These are phyloP conservation scores for Trichocladium antarcticum DNA, from an alignment of 495 filamentous ascomycete genomes.

Conservation along the genomic window DNA sequence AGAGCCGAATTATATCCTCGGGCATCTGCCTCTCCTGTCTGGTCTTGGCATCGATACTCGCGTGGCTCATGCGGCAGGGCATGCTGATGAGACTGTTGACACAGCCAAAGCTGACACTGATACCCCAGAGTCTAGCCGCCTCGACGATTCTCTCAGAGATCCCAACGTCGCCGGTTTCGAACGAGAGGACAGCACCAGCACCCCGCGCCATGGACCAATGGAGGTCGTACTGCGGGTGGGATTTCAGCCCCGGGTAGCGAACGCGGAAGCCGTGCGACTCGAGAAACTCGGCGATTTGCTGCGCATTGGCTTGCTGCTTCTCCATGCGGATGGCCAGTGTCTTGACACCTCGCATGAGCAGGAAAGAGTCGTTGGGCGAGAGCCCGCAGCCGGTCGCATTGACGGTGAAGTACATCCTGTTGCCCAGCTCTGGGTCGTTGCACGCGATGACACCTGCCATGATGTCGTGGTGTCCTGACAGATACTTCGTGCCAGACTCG, in stretches of 20 bases:
- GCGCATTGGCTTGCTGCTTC: constrained; percentile 87
- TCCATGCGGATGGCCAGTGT: constrained; percentile 97
- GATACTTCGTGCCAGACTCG: constrained; percentile 94
- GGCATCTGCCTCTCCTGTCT: constrained; percentile 80
- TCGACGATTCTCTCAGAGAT: constrained; percentile 90
- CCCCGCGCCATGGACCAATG: constrained; percentile 92
- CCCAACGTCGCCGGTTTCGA: constrained; percentile 78
- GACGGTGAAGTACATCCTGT: constrained; percentile 91
- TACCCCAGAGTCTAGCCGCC: constrained; percentile 80
- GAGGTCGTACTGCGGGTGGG: constrained; percentile 90
- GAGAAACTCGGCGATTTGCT: constrained; percentile 82
- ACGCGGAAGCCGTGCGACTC: constrained; percentile 88
- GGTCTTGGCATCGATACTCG: constrained; percentile 93
- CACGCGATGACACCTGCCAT: constrained; percentile 95
- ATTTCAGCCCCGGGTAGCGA: constrained; percentile 83
- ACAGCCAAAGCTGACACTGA: constrained; percentile 93
- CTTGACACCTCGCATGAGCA: constrained; percentile 88
- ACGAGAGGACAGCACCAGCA: constrained; percentile 85
- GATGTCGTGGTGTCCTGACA: constrained; percentile 95
- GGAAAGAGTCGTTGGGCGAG: constrained; percentile 89
- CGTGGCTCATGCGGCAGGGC: constrained; percentile 99
- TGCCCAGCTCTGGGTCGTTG: constrained; percentile 67
- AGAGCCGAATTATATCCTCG: constrained; percentile 89
- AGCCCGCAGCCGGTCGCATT: constrained; percentile 91
- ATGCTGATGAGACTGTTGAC: constrained; percentile 98